Conservation (phyloP, 2,329 filamentous ascomycete genomes). For the Xylariaceae sp. region DNA sequence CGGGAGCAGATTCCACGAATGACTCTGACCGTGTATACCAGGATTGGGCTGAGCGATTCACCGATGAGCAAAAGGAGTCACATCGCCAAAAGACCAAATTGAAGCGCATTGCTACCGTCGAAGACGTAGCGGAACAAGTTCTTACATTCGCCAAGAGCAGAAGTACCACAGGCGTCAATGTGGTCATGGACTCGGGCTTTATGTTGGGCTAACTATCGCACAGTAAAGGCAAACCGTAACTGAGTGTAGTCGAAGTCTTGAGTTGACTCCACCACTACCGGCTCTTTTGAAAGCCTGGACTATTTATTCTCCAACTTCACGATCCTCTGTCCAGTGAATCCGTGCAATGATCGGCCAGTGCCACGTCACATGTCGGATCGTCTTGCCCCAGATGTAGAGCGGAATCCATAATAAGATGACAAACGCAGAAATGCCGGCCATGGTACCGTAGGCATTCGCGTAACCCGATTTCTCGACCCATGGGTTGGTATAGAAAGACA, state of each 20-base stretch:
- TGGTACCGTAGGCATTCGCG: slow-evolving; percentile 46
- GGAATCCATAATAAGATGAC: slow-evolving; percentile 45
- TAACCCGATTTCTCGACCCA: slow-evolving; percentile 51
- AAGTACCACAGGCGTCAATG: slow-evolving; percentile 49
- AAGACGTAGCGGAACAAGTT: slow-evolving; percentile 53
- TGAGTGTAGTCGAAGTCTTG: no score
- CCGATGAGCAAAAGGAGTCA: slow-evolving; percentile 50
- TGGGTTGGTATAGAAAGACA: slow-evolving; percentile 57
- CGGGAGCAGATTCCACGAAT: slow-evolving; percentile 3
- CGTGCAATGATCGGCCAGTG: slow-evolving; percentile 42
- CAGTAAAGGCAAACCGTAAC: no score
- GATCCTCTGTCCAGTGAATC: slow-evolving; percentile 47
- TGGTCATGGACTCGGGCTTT: slow-evolving; percentile 42
- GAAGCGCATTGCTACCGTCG: slow-evolving; percentile 53
- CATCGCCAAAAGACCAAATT: slow-evolving; percentile 54
- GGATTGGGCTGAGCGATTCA: slow-evolving; percentile 62
- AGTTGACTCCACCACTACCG: no score
- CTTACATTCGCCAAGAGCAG: slow-evolving; percentile 43
- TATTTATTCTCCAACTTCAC: slow-evolving; percentile 49
- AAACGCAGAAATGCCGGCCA: slow-evolving; percentile 49
- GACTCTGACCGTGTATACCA: slow-evolving; percentile 3
- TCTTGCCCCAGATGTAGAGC: slow-evolving; percentile 48
- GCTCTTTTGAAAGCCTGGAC: no score
- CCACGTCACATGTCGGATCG: slow-evolving; percentile 42
- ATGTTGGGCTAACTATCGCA: no score